phyloP scores from a whole-genome alignment of 768 basidiomycete species.

The Nidularia pulvinata region DNA sequence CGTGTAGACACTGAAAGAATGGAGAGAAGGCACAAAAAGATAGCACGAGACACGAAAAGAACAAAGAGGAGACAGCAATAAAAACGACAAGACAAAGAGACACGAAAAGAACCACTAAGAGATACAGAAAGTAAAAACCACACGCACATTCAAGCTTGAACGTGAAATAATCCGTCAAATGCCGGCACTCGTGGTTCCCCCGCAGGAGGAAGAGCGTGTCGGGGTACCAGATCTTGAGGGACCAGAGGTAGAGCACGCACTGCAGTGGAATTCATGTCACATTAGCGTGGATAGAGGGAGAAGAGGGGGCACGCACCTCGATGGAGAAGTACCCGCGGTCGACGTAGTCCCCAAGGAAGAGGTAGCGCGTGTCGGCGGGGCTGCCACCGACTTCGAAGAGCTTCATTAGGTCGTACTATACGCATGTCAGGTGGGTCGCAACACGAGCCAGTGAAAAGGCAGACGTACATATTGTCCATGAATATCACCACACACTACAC shows the following conservation, averaged over 20 bases:
- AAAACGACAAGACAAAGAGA: too few species aligned
- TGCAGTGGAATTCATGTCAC: conserved; percentile 26
- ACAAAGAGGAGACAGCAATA: too few species aligned
- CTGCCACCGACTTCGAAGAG: conserved; percentile 93
- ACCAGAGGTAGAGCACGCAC: conserved; percentile 98
- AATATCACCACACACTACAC: conserved; percentile 94
- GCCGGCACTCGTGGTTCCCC: conserved; percentile 98
- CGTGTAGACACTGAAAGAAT: conserved; percentile 2
- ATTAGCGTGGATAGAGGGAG: background rate
- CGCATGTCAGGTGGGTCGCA: background rate
- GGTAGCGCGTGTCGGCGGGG: conserved; percentile 91
- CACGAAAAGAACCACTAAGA: too few species aligned
- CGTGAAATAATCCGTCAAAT: conserved; percentile 98
- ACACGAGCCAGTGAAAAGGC: conserved; percentile 4
- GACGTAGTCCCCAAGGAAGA: conserved; percentile 93
- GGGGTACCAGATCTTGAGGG: conserved; percentile 99
- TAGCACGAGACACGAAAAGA: too few species aligned
- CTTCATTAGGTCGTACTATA: conserved; percentile 92
- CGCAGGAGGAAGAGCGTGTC: conserved; percentile 95
- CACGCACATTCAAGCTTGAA: conserved; percentile 96
- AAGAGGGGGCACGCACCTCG: conserved; percentile 50
- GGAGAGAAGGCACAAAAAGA: background rate
- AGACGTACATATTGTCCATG: conserved; percentile 96
- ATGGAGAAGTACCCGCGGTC: conserved; percentile 95
- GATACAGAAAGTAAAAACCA: background rate